These are phyloP conservation scores for Botrytis tulipae DNA, from an alignment of 2,329 filamentous ascomycete species.

Conservation along the genomic window DNA sequence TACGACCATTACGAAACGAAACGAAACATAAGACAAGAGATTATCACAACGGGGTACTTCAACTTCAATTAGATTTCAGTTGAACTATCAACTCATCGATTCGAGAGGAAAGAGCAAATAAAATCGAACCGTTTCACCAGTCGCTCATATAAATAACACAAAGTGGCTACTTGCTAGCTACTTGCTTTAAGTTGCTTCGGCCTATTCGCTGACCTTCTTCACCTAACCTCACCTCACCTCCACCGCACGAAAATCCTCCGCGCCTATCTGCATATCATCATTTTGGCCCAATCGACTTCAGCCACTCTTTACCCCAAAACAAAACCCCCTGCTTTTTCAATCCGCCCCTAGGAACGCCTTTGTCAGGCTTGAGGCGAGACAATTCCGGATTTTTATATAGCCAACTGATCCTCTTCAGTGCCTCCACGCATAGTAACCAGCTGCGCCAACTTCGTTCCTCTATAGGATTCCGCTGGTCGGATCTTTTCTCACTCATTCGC, in stretches of 20 bases:
- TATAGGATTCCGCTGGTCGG: conserved; percentile 22
- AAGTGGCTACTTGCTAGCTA: background rate
- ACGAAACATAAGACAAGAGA: conserved; percentile 1
- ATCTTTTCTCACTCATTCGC: conserved; percentile 20
- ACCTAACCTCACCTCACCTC: conserved; percentile 9
- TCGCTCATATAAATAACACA: conserved; percentile 15
- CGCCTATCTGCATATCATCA: conserved; percentile 22
- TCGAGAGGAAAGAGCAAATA: conserved; percentile 3
- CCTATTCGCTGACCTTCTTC: conserved; percentile 7
- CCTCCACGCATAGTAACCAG: conserved; percentile 18
- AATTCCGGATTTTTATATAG: conserved; percentile 20
- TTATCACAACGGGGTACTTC: background rate
- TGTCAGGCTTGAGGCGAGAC: conserved; percentile 20
- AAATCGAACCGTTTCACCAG: conserved; percentile 11
- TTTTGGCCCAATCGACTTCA: conserved; percentile 8
- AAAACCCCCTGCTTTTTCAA: conserved; percentile 4
- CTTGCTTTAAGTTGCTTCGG: conserved; percentile 6
- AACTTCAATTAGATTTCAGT: conserved; percentile 1
- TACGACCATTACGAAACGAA: background rate
- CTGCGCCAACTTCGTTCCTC: conserved; percentile 20
- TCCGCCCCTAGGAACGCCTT: conserved; percentile 16
- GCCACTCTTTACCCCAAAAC: conserved; percentile 10
- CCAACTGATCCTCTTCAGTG: conserved; percentile 21
- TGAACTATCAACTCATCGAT: conserved; percentile 4
- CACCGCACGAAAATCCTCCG: conserved; percentile 15